Evolutionary conservation across 2,329 filamentous ascomycete species (phyloP).

Genomic region (Nemania sp.): DNA sequence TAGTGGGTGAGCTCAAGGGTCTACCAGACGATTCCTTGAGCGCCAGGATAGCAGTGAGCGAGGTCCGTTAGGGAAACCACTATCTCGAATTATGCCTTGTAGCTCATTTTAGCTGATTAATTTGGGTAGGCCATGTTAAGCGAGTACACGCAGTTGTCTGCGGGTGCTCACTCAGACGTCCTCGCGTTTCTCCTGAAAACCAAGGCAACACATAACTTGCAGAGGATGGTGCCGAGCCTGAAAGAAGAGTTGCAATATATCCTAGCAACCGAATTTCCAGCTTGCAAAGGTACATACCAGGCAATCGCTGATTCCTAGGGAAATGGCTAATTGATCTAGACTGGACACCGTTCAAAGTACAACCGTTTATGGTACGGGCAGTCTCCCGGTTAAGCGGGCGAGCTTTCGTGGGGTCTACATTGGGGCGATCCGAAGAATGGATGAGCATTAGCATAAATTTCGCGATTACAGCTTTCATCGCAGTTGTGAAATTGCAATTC

Average conservation of each 20-base stretch:
- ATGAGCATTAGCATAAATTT: slow-evolving; percentile 56
- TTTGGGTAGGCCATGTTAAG: slow-evolving; percentile 50
- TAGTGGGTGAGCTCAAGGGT: slow-evolving; percentile 51
- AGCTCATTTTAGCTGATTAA: not conserved
- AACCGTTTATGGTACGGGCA: slow-evolving; percentile 54
- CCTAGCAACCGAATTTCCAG: slow-evolving; percentile 51
- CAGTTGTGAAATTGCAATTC: slow-evolving; percentile 54
- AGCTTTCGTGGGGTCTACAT: slow-evolving; percentile 54
- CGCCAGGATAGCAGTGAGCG: slow-evolving; percentile 51
- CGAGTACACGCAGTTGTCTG: slow-evolving; percentile 54
- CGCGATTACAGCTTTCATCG: slow-evolving; percentile 52
- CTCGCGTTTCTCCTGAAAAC: slow-evolving; percentile 50
- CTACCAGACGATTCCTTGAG: slow-evolving; percentile 54
- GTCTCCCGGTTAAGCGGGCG: slow-evolving; percentile 58
- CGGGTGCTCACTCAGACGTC: slow-evolving; percentile 51
- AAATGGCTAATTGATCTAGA: slow-evolving; percentile 42
- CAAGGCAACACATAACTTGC: slow-evolving; percentile 52
- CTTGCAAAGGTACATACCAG: slow-evolving; percentile 44
- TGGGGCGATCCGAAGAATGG: slow-evolving; percentile 58
- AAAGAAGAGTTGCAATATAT: slow-evolving; percentile 53
- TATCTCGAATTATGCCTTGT: not conserved
- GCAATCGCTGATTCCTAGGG: slow-evolving; percentile 10
- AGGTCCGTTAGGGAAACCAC: slow-evolving; percentile 40
- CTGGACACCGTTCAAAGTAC: slow-evolving; percentile 58
- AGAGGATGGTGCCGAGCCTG: slow-evolving; percentile 49